Conservation (phyloP, 2,329 filamentous ascomycete genomes). For the Cadophora gregata region DNA sequence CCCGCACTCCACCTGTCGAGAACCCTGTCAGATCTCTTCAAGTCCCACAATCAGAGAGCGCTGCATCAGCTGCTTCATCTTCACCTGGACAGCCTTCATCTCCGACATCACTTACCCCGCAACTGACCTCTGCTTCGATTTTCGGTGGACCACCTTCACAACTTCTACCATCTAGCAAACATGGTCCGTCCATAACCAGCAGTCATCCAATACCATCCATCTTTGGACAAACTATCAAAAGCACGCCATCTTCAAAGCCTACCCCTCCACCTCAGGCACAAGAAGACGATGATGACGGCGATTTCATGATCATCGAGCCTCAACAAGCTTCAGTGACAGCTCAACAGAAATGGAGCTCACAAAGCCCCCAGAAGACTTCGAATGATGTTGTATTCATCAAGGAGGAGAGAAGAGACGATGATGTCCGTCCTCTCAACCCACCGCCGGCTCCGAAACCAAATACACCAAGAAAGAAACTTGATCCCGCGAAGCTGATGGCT, state of each 20-base stretch:
- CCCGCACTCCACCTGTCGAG: not conserved
- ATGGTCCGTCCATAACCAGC: not conserved
- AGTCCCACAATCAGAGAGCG: not conserved
- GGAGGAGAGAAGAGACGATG: constrained; percentile 13
- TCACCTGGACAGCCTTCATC: not conserved
- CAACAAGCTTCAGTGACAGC: constrained; percentile 10
- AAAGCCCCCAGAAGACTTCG: not conserved
- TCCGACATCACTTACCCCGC: not conserved
- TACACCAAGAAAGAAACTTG: not conserved
- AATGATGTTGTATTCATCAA: constrained; percentile 19
- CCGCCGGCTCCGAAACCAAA: not conserved
- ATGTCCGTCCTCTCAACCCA: not conserved
- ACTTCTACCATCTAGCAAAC: not conserved
- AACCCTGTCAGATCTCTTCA: not conserved
- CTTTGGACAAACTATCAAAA: not conserved
- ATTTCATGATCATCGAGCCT: constrained; percentile 20
- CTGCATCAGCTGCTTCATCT: not conserved
- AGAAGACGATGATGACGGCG: constrained; percentile 17
- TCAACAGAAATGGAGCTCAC: constrained; percentile 11
- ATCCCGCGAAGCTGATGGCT: constrained; percentile 13
- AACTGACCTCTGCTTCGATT: not conserved
- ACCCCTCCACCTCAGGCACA: not conserved
- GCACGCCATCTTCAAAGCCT: not conserved
- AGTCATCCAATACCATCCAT: not conserved
- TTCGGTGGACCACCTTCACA: not conserved